Percentiles rank a stretch among this genome's conserved stretches.
Evolutionary conservation across 2,329 filamentous ascomycete species (phyloP).

Genomic region (Aspergillus fumigatus): DNA sequence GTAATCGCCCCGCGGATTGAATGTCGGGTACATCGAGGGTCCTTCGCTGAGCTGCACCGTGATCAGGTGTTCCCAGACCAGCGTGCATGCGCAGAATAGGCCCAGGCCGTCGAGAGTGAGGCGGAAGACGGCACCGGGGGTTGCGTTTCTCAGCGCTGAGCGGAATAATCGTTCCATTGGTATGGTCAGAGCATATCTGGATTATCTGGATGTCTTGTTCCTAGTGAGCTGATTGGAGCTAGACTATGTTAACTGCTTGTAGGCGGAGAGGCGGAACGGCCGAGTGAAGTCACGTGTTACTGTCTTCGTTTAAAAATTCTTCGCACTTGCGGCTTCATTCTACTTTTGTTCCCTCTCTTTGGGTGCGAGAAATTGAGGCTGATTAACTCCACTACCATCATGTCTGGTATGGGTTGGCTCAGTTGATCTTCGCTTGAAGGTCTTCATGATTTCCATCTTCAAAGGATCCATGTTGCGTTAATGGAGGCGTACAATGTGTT

Average conservation of each 20-base stretch:
- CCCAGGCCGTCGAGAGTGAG: slow-evolving; percentile 29
- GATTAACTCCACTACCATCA: background rate
- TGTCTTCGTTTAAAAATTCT: slow-evolving; percentile 2
- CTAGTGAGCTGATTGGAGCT: background rate
- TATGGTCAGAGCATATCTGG: slow-evolving; percentile 4
- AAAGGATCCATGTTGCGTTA: background rate
- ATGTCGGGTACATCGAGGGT: slow-evolving; percentile 85
- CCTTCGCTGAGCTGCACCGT: slow-evolving; percentile 59
- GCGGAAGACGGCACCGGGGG: slow-evolving; percentile 21
- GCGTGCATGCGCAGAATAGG: slow-evolving; percentile 32
- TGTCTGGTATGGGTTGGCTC: background rate
- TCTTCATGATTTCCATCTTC: background rate
- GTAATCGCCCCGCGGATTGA: slow-evolving; percentile 63
- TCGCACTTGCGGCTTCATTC: background rate
- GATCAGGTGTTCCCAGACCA: slow-evolving; percentile 56
- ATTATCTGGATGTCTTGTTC: background rate
- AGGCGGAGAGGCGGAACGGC: slow-evolving; percentile 4
- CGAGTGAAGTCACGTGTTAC: slow-evolving; percentile 11
- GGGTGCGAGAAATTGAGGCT: background rate
- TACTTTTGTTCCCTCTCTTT: slow-evolving; percentile 1
- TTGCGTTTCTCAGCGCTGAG: slow-evolving; percentile 18
- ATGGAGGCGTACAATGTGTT: background rate
- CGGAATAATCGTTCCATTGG: slow-evolving; percentile 30
- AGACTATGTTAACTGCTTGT: background rate
- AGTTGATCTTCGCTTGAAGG: background rate